Evolutionary conservation across 768 basidiomycete species (phyloP).

Genomic region (Tricholoma flavovirens): DNA sequence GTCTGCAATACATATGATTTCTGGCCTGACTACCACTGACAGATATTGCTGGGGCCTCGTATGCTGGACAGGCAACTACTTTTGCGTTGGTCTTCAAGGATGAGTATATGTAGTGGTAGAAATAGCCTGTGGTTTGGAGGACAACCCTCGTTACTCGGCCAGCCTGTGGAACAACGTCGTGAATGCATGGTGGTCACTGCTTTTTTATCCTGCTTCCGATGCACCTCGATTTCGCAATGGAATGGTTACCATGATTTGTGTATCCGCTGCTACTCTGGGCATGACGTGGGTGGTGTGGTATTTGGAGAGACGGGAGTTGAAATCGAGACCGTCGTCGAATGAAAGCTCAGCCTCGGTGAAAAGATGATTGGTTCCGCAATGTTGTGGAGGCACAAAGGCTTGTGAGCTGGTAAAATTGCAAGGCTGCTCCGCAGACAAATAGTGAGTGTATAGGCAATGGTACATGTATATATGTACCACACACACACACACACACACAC

Average conservation of each 20-base stretch:
- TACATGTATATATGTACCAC: neutral
- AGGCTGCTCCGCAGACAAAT: neutral
- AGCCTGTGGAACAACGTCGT: conserved; percentile 69
- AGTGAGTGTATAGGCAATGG: neutral
- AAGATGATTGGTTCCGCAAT: neutral
- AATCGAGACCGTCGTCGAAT: neutral
- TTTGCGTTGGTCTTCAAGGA: conserved; percentile 46
- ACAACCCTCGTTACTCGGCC: neutral
- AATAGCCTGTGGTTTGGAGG: neutral
- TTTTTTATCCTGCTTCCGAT: conserved; percentile 71
- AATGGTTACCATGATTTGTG: conserved; percentile 63
- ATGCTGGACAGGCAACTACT: conserved; percentile 71
- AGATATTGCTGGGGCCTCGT: conserved; percentile 63
- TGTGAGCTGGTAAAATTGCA: too few relatives aligned
- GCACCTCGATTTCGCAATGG: conserved; percentile 64
- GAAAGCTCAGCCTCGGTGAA: conserved; percentile 1
- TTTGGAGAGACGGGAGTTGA: conserved; percentile 36
- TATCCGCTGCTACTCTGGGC: conserved; percentile 47
- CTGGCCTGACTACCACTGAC: neutral
- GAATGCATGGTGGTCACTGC: conserved; percentile 66
- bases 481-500: too few relatives aligned
- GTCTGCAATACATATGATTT: neutral
- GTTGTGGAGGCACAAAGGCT: neutral
- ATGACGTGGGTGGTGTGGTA: conserved; percentile 54
- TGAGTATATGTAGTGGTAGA: neutral